Evolutionary conservation across 345 rosid species (phyloP).

Genomic region (Syzygium jambos): DNA sequence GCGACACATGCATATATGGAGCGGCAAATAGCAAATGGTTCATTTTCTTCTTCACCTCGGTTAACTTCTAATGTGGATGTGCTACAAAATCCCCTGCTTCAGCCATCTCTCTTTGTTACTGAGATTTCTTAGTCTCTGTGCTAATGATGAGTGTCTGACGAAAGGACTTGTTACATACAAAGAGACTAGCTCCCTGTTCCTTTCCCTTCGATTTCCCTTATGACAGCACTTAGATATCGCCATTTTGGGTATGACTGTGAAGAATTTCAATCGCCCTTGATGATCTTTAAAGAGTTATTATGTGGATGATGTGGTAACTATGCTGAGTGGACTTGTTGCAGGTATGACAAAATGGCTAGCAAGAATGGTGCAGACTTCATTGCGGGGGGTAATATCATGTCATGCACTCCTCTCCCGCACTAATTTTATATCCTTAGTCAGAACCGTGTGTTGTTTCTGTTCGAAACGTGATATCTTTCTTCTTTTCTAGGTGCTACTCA

Average conservation of each 20-base stretch:
- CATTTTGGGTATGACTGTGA: too few relatives aligned
- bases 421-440: neutral
- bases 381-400: constrained; percentile 48
- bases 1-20: too few relatives aligned
- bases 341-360: constrained; percentile 45
- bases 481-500: constrained; percentile 62
- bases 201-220: too few relatives aligned
- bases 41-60: neutral
- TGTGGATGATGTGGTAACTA: neutral
- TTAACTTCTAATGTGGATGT: too few relatives aligned
- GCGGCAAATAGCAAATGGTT: neutral
- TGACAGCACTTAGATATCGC: too few relatives aligned
- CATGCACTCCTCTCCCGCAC: neutral
- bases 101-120: too few relatives aligned
- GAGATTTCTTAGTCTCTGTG: too few relatives aligned
- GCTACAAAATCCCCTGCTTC: too few relatives aligned
- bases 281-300: neutral
- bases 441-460: neutral
- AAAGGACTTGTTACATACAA: too few relatives aligned
- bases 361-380: constrained; percentile 39
- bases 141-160: too few relatives aligned
- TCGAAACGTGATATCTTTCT: neutral
- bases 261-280: too few relatives aligned
- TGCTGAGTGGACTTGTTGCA: constrained; percentile 4
- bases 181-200: too few relatives aligned